Percentiles rank a stretch among this genome's conserved stretches.
phyloP scores from a whole-genome alignment of 2,329 filamentous ascomycete species.

The Aspergillus eucalypticola region DNA sequence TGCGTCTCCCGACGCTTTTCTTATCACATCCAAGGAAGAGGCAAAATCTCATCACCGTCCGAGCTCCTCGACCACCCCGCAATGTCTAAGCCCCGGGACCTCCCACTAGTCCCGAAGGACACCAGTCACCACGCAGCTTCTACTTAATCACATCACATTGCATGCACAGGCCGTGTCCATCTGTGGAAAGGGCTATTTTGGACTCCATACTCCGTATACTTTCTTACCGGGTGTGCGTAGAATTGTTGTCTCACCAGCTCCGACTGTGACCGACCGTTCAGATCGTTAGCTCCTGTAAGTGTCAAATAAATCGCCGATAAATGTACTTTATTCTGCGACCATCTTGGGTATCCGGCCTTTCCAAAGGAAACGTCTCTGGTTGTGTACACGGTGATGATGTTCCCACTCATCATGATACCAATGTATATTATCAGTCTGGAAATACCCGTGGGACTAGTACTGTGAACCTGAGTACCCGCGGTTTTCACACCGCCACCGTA shows the following conservation, averaged over 20 bases:
- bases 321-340: neutral
- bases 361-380: neutral
- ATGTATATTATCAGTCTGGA: too few relatives aligned
- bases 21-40: slow-evolving; percentile 8
- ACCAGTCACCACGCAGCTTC: slow-evolving; percentile 11
- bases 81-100: slow-evolving; percentile 1
- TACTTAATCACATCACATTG: slow-evolving; percentile 20
- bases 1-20: neutral
- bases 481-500: too few relatives aligned
- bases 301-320: neutral
- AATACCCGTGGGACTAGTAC: too few relatives aligned
- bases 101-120: neutral
- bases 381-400: neutral
- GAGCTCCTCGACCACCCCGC: slow-evolving; percentile 13
- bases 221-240: neutral
- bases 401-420: neutral
- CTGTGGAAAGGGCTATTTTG: neutral
- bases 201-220: neutral
- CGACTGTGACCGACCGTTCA: neutral
- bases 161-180: slow-evolving; percentile 9
- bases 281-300: neutral
- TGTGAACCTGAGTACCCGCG: too few relatives aligned
- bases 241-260: neutral
- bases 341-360: neutral
- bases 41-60: slow-evolving; percentile 7